Percentiles rank a stretch among this genome's conserved stretches.
Conservation (phyloP, 257 asterid species). For the Nicotiana tabacum region DNA sequence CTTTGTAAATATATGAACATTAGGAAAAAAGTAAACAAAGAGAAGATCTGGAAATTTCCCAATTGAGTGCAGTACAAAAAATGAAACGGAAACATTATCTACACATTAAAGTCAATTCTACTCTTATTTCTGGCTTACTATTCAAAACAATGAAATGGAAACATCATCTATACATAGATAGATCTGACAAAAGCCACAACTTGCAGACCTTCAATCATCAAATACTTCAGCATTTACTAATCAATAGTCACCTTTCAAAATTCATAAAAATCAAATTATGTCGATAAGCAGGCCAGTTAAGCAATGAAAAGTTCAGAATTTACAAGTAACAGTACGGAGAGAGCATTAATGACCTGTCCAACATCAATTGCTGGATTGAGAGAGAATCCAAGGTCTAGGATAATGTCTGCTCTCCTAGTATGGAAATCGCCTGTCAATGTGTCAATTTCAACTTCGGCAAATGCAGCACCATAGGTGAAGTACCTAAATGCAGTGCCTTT, state of each 20-base stretch:
- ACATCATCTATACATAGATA: not conserved
- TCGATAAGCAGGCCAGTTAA: not conserved
- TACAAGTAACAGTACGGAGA: not conserved
- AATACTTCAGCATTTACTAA: not conserved
- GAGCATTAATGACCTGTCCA: constrained; percentile 61
- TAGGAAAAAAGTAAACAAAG: not conserved
- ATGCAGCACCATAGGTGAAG: constrained; percentile 90
- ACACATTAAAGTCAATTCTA: not conserved
- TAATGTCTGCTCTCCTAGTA: constrained; percentile 74
- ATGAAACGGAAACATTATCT: not conserved
- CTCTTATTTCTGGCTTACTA: not conserved
- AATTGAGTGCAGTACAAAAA: not conserved
- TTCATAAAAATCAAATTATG: not conserved
- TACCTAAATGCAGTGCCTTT: constrained; percentile 74
- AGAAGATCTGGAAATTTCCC: not conserved
- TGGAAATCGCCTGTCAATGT: constrained; percentile 92
- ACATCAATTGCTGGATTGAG: constrained; percentile 93
- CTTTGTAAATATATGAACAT: not conserved
- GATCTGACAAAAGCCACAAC: not conserved
- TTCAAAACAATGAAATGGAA: not conserved
- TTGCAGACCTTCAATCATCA: not conserved
- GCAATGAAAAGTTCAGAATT: not conserved
- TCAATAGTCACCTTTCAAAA: not conserved
- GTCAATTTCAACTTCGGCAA: constrained; percentile 91
- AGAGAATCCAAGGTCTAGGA: constrained; percentile 85